Evolutionary conservation across 2,329 filamentous ascomycete genomes (phyloP), one percentile per base, ranked within the genome.

Genomic region (Annulohypoxylon truncatum): DNA sequence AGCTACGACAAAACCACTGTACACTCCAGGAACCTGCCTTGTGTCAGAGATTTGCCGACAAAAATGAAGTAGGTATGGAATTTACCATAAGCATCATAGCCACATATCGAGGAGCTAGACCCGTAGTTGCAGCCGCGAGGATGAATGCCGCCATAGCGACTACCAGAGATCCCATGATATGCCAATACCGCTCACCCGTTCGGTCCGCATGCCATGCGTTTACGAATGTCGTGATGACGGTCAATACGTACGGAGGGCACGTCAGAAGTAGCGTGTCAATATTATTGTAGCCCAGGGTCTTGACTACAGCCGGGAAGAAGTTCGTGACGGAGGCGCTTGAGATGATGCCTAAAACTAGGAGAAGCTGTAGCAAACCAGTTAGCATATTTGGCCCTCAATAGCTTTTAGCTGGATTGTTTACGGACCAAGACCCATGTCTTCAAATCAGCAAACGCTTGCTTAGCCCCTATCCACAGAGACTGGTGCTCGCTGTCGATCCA

Each of bases 171-270:
- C 87, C 60, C 0, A 83, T 82, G 64, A 93, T 84, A 77, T 93
- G 91, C 75, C 86, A 87, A 77, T 89, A 93, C 4, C 90, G 85
- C 77, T 93, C 91, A 18, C 89, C 89, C 0, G 89, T 91, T 42
- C 83, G 84, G 76, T 93, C 91, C 13, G 91, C 89, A 76, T 92
- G 89, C 83, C 87, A 89, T 3, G 90, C 88, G 69, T 92, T 92
- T 44, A 83, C 61, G 69, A 89, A 88, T 1, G 89, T 87, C 0
- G 85, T 87, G 44, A 91, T 83, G 29, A 88, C 83, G 51, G 83
- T 84, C 10, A 90, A 81, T 2, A 90, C 84, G 74, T 90, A 92
- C 3, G 89, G 89, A 0, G 90, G 90, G 0, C 85, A 86, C 0
- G 88, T 90, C 56, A 92, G 80, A 12, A 91, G 83, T 3, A 91